Conservation (phyloP, 257 asterid species). For the Solanum rostratum region DNA sequence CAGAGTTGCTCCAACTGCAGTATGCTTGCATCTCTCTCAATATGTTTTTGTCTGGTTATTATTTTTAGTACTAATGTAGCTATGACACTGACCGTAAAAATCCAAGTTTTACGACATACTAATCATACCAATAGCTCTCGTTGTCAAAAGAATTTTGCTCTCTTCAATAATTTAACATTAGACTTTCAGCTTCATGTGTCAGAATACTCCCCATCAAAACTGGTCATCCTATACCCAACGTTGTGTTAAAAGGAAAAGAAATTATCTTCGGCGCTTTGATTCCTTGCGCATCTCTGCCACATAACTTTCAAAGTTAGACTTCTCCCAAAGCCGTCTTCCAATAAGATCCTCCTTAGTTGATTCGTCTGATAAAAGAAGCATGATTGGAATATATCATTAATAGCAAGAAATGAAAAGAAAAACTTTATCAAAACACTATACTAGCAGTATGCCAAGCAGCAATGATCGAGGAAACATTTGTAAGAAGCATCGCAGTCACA, state of each 20-base stretch:
- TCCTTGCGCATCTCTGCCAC: slow-evolving; percentile 76
- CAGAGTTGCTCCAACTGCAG: background rate
- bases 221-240: background rate
- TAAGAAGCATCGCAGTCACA: background rate
- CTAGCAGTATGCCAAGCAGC: background rate
- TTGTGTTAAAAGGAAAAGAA: background rate
- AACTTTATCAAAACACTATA: background rate
- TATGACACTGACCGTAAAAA: background rate
- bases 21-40: background rate
- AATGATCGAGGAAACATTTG: background rate
- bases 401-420: background rate
- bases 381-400: background rate
- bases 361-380: slow-evolving; percentile 37
- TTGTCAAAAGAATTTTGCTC: background rate
- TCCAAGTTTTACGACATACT: background rate
- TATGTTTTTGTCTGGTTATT: background rate
- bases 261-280: slow-evolving; percentile 78
- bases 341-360: slow-evolving; percentile 63
- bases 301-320: slow-evolving; percentile 67
- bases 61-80: background rate
- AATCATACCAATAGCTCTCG: background rate
- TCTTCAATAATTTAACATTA: background rate
- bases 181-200: slow-evolving; percentile 5
- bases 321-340: slow-evolving; percentile 74
- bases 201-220: slow-evolving; percentile 11